Conservation (phyloP, 176 grass and related monocot genomes). For the Bonia amplexicaulis region DNA sequence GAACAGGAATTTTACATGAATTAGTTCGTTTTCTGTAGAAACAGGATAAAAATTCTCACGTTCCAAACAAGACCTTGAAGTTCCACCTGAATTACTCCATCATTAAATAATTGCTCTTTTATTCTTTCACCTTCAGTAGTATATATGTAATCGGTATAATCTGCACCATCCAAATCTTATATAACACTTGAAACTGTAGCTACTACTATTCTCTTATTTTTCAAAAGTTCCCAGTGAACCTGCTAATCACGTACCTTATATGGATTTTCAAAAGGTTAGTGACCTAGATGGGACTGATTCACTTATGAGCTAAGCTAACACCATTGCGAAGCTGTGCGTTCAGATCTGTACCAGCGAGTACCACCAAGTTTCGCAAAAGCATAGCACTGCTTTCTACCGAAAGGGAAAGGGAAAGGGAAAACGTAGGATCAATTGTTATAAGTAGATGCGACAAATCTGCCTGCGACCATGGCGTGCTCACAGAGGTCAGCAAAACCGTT, state of each 20-base stretch:
- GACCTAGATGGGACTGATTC: not conserved
- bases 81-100: too few species aligned
- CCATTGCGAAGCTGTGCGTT: not conserved
- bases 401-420: not conserved
- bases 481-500: constrained; percentile 23
- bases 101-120: not conserved
- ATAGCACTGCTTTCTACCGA: not conserved
- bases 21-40: too few species aligned
- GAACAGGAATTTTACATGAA: too few species aligned
- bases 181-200: not conserved
- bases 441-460: constrained; percentile 33
- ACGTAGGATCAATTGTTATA: not conserved
- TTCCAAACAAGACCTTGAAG: too few species aligned
- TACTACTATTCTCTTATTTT: not conserved
- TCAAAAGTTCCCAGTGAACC: not conserved
- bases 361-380: constrained; percentile 12
- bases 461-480: constrained; percentile 12
- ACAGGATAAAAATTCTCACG: too few species aligned
- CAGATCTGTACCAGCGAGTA: constrained; percentile 1
- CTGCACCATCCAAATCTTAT: not conserved
- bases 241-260: not conserved
- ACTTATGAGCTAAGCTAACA: not conserved
- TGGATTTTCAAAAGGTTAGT: not conserved
- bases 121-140: not conserved
- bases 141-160: not conserved